phyloP scores from a whole-genome alignment of 2,329 filamentous ascomycete genomes.

The Colletotrichum spaethianum region DNA sequence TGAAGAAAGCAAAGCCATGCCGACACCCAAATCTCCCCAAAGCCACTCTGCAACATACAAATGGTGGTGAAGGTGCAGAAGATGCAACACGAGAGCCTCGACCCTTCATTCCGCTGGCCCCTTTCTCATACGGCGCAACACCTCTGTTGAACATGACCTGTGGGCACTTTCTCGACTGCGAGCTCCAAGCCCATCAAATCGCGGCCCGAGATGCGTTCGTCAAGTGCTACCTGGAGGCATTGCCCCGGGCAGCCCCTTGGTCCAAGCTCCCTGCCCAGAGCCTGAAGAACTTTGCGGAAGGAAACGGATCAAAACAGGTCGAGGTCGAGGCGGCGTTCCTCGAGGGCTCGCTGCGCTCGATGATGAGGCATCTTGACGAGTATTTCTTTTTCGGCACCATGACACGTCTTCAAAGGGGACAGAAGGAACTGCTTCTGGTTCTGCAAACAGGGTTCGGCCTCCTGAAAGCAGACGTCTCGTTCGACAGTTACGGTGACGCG shows the following conservation, averaged over 20 bases:
- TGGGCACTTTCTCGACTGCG: background rate
- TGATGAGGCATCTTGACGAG: constrained; percentile 21
- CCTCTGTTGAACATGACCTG: constrained; percentile 12
- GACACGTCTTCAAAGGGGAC: background rate
- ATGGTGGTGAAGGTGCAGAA: background rate
- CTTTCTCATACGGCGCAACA: background rate
- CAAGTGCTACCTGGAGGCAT: background rate
- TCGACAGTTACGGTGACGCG: background rate
- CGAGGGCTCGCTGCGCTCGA: background rate
- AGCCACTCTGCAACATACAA: too few species aligned
- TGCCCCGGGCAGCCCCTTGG: background rate
- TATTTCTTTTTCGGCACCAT: constrained; percentile 31
- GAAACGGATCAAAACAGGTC: background rate
- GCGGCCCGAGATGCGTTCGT: background rate
- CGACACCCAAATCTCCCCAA: background rate
- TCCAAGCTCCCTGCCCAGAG: background rate
- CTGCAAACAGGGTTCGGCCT: background rate
- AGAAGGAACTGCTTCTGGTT: background rate
- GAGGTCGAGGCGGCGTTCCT: background rate
- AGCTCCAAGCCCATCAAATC: background rate
- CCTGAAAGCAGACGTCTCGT: background rate
- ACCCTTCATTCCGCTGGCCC: background rate
- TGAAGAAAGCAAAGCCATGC: constrained; percentile 1
- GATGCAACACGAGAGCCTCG: background rate
- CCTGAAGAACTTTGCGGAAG: background rate